Percentiles rank a stretch among this genome's conserved stretches.
These are phyloP conservation scores for Bruguiera hainesii DNA, from an alignment of 441 rosid genomes.

Conservation along the genomic window DNA sequence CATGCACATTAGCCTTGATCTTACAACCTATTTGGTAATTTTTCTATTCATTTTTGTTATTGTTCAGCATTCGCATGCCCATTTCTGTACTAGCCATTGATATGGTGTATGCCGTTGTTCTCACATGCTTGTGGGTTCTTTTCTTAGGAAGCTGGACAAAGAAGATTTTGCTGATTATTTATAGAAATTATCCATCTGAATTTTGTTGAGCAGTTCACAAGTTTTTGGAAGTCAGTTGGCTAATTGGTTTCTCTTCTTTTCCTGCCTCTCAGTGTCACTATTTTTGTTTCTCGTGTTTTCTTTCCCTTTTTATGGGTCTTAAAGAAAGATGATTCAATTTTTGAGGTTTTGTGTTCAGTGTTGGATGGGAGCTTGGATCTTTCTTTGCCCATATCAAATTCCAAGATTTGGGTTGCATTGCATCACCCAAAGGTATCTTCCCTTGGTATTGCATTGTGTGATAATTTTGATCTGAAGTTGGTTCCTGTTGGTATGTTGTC, in stretches of 20 bases:
- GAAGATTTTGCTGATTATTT: constrained; percentile 51
- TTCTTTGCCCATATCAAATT: constrained; percentile 46
- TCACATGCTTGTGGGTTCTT: constrained; percentile 16
- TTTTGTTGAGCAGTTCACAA: constrained; percentile 49
- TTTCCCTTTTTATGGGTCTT: constrained; percentile 39
- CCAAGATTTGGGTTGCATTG: constrained; percentile 82
- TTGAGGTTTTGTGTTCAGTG: constrained; percentile 51
- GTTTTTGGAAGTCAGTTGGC: constrained; percentile 63
- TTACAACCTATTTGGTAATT: not conserved
- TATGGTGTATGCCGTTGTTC: not conserved
- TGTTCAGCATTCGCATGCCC: not conserved
- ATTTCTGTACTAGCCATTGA: not conserved
- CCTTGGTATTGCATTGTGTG: constrained; percentile 8
- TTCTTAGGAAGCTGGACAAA: constrained; percentile 69
- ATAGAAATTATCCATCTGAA: constrained; percentile 74
- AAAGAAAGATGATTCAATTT: constrained; percentile 48
- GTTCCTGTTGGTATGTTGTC: constrained; percentile 7
- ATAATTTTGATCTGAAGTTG: not conserved
- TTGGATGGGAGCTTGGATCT: constrained; percentile 62
- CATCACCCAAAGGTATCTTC: constrained; percentile 81
- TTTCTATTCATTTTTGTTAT: not conserved
- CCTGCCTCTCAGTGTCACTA: constrained; percentile 5
- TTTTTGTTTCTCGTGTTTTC: constrained; percentile 14
- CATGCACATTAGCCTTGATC: not conserved
- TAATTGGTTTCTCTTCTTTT: constrained; percentile 5